Evolutionary conservation across 495 filamentous ascomycete species (phyloP).

Genomic region (Cudoniella acicularis): DNA sequence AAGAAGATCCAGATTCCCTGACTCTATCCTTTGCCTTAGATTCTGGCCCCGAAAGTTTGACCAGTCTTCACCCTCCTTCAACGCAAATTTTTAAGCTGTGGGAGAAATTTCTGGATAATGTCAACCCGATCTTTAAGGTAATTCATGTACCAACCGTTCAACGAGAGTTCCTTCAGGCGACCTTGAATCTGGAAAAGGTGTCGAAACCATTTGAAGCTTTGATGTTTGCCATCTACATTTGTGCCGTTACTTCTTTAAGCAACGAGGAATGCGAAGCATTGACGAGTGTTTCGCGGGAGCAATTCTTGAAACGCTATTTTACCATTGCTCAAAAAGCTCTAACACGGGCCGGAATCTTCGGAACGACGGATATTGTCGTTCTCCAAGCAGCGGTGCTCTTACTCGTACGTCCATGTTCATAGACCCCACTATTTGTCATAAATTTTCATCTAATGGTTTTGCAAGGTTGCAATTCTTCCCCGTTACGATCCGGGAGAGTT

Average conservation of each 20-base stretch:
- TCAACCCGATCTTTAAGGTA: conserved; percentile 66
- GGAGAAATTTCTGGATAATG: conserved; percentile 61
- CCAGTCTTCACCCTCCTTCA: conserved; percentile 53
- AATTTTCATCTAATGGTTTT: too few relatives aligned
- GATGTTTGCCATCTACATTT: conserved; percentile 48
- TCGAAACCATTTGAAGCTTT: conserved; percentile 46
- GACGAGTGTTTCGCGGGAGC: conserved; percentile 37
- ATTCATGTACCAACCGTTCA: conserved; percentile 61
- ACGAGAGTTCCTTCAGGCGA: conserved; percentile 38
- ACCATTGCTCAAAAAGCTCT: conserved; percentile 40
- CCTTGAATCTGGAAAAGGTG: conserved; percentile 29
- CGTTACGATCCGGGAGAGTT: conserved; percentile 44
- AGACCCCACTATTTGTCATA: too few relatives aligned
- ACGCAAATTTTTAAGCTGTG: conserved; percentile 67
- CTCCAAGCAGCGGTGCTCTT: conserved; percentile 49
- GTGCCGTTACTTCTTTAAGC: conserved; percentile 40
- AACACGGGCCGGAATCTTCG: conserved; percentile 41
- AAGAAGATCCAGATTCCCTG: too few relatives aligned
- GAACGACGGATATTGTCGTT: conserved; percentile 43
- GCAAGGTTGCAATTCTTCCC: too few relatives aligned
- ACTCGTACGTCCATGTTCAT: too few relatives aligned
- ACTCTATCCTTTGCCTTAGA: background rate
- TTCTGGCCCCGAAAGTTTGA: conserved; percentile 30
- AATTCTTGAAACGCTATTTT: conserved; percentile 37
- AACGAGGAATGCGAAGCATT: conserved; percentile 43